phyloP scores from a whole-genome alignment of 2,329 filamentous ascomycete genomes.

The Colletotrichum costaricense region DNA sequence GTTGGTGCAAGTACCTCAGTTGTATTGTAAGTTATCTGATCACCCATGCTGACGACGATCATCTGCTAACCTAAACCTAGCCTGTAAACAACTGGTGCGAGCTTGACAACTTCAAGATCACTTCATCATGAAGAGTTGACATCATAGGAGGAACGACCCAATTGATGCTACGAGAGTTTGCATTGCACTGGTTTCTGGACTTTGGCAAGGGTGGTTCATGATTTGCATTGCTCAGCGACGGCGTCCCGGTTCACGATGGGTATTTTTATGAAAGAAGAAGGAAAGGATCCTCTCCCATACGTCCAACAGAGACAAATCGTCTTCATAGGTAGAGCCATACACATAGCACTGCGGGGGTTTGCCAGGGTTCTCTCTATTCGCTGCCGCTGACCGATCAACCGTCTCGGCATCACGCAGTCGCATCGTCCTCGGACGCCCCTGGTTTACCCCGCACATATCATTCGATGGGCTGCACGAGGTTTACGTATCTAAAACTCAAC shows the following conservation, averaged over 20 bases:
- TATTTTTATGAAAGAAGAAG: conserved; percentile 24
- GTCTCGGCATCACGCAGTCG: conserved; percentile 5
- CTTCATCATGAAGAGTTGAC: not conserved
- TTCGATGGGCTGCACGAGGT: conserved; percentile 19
- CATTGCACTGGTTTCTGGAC: conserved; percentile 9
- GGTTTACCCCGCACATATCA: conserved; percentile 29
- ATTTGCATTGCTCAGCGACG: conserved; percentile 40
- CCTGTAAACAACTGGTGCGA: conserved; percentile 77
- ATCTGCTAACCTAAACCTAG: conserved; percentile 47
- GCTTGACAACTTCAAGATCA: conserved; percentile 47
- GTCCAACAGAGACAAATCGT: not conserved
- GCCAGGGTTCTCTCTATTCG: conserved; percentile 2
- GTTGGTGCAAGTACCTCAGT: conserved; percentile 95
- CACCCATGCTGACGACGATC: too few relatives aligned
- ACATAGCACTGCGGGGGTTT: not conserved
- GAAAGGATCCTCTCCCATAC: not conserved
- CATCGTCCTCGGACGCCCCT: conserved; percentile 20
- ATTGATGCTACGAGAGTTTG: not conserved
- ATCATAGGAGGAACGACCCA: not conserved
- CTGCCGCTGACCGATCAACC: not conserved
- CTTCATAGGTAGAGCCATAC: conserved; percentile 6
- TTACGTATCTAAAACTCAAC: conserved; percentile 21
- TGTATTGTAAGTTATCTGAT: conserved; percentile 78
- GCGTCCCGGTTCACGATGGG: conserved; percentile 33
- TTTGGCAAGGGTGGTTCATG: not conserved